Conservation (phyloP, 148 eudicot species). For the Pharnaceum exiguum region DNA sequence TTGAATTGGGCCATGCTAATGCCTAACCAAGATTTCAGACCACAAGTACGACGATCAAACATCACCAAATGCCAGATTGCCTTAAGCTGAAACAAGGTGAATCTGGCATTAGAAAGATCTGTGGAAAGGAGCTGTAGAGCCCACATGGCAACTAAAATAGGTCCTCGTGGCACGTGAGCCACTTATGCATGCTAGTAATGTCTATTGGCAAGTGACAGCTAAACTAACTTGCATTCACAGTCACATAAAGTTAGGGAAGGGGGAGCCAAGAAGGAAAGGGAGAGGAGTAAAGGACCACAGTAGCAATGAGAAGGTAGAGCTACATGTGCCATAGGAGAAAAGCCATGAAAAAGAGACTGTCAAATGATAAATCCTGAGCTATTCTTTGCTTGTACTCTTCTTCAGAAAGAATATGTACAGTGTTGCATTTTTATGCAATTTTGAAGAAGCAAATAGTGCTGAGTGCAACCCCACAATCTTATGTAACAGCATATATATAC, state of each 20-base stretch:
- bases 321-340: constrained; percentile 3
- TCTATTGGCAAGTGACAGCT: constrained; percentile 5
- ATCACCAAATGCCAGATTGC: neutral
- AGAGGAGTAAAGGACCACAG: constrained; percentile 1
- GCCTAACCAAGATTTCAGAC: neutral
- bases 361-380: neutral
- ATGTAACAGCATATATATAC: too few relatives aligned
- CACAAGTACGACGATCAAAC: neutral
- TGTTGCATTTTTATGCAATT: too few relatives aligned
- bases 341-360: constrained; percentile 1
- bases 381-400: constrained; percentile 32
- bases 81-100: neutral
- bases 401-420: neutral
- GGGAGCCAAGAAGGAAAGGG: neutral
- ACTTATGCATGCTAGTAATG: constrained; percentile 5
- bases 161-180: constrained; percentile 15
- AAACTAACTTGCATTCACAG: constrained; percentile 9
- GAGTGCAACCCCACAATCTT: too few relatives aligned
- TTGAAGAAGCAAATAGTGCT: too few relatives aligned
- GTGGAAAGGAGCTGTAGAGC: neutral
- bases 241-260: neutral
- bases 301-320: neutral
- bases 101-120: neutral
- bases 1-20: too few relatives aligned
- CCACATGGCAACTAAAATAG: constrained; percentile 5